These are phyloP conservation scores for Coemansia sp. DNA, from an alignment of 192 early-diverging fungal species.

Conservation along the genomic window DNA sequence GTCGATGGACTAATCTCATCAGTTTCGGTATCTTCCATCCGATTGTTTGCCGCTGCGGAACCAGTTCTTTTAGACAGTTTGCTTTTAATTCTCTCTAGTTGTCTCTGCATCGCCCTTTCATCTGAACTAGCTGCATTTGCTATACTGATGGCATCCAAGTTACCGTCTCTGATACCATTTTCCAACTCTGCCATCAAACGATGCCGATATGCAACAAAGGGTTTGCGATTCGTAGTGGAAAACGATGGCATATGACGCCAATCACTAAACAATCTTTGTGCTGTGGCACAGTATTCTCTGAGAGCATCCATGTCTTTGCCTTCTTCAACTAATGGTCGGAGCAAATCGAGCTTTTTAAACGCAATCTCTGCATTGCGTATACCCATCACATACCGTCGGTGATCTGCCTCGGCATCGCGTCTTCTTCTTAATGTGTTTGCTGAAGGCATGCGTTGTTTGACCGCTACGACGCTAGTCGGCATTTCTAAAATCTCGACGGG, in stretches of 20 bases:
- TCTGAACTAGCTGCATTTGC: background rate
- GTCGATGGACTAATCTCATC: conserved; percentile 13
- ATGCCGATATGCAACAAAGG: conserved; percentile 41
- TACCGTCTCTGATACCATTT: conserved; percentile 9
- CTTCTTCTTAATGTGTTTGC: conserved; percentile 14
- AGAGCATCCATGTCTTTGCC: background rate
- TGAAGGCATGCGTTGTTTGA: conserved; percentile 19
- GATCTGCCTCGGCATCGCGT: conserved; percentile 25
- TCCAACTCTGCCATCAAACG: conserved; percentile 19
- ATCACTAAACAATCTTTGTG: conserved; percentile 28
- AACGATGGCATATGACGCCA: conserved; percentile 41
- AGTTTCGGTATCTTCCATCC: background rate
- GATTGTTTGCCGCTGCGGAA: background rate
- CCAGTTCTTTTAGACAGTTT: conserved; percentile 24
- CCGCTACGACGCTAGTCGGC: conserved; percentile 4
- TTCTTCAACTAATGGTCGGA: conserved; percentile 12
- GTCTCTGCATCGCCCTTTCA: background rate
- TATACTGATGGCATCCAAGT: conserved; percentile 2
- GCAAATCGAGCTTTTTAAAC: conserved; percentile 38
- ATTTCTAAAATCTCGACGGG: background rate
- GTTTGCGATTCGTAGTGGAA: conserved; percentile 18
- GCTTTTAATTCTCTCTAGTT: conserved; percentile 9
- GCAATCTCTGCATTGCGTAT: conserved; percentile 38
- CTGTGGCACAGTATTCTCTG: conserved; percentile 30
- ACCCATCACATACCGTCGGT: conserved; percentile 17